A percentile compares a stretch with the other conserved stretches of the same genome.
These are phyloP conservation scores for Exobasidium rhododendri DNA, from an alignment of 1,284 basidiomycete genomes.

Conservation along the genomic window DNA sequence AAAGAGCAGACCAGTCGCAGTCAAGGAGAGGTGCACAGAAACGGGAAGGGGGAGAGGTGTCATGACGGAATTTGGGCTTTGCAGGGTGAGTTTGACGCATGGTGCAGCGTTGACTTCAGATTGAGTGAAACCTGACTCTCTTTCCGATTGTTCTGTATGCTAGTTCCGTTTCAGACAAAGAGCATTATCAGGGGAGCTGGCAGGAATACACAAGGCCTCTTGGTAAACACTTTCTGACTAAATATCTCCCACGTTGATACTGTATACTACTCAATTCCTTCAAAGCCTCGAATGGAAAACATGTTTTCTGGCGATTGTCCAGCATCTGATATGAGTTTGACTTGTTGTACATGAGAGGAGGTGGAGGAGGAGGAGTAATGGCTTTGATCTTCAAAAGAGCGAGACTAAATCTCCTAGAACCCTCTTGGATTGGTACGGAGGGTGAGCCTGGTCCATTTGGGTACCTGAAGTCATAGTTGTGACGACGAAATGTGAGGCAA, in stretches of 20 bases:
- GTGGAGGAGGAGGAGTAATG: too few species aligned
- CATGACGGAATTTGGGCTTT: constrained; percentile 81
- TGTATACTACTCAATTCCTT: too few species aligned
- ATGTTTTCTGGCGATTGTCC: too few species aligned
- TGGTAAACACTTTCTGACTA: constrained; percentile 63
- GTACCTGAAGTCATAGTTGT: constrained; percentile 33
- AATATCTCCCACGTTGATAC: too few species aligned
- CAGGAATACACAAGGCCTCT: constrained; percentile 82
- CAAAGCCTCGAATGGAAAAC: too few species aligned
- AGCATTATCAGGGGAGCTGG: constrained; percentile 72
- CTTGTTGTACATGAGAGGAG: too few species aligned
- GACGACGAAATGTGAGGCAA: too few species aligned
- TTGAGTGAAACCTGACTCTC: constrained; percentile 9
- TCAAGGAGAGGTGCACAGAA: constrained; percentile 81
- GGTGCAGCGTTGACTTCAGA: background rate
- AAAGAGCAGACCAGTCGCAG: constrained; percentile 75
- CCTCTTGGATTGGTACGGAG: constrained; percentile 80
- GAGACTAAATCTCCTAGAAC: too few species aligned
- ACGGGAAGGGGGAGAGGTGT: constrained; percentile 81
- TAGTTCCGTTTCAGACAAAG: constrained; percentile 86
- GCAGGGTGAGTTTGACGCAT: constrained; percentile 66
- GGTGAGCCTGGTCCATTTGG: constrained; percentile 58
- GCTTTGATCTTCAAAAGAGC: too few species aligned
- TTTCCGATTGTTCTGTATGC: too few species aligned
- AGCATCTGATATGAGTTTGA: too few species aligned